phyloP scores from a whole-genome alignment of 1,284 basidiomycete species.

The Cystobasidium pallidum region DNA sequence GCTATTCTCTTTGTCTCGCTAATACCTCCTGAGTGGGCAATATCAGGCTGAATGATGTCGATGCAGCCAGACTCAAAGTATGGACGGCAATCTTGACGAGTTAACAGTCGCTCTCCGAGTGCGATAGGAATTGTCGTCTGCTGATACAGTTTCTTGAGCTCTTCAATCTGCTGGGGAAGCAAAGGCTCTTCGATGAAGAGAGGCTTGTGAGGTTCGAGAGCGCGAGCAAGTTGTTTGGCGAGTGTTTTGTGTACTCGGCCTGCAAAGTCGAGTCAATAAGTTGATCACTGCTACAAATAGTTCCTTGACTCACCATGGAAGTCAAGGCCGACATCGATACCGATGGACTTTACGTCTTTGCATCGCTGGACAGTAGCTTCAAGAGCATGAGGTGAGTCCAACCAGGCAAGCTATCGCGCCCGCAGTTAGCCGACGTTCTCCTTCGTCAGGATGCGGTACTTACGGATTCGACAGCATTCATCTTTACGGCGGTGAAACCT shows the following conservation, averaged over 20 bases:
- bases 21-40: constrained; percentile 61
- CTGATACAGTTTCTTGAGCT: constrained; percentile 59
- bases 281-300: background rate
- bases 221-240: constrained; percentile 73
- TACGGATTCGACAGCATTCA: constrained; percentile 64
- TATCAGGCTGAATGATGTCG: constrained; percentile 50
- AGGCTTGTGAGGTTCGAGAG: constrained; percentile 68
- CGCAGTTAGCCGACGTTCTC: constrained; percentile 49
- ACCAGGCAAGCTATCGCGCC: constrained; percentile 57
- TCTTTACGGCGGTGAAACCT: constrained; percentile 76
- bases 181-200: constrained; percentile 79
- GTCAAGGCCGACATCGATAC: constrained; percentile 65
- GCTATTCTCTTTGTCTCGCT: constrained; percentile 72
- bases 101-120: constrained; percentile 70
- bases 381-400: constrained; percentile 62
- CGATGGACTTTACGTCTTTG: constrained; percentile 66
- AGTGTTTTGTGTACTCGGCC: constrained; percentile 69
- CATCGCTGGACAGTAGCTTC: constrained; percentile 67
- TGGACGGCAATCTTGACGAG: constrained; percentile 70
- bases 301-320: constrained; percentile 56
- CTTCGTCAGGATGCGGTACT: constrained; percentile 23
- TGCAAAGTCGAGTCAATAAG: background rate
- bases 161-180: constrained; percentile 60
- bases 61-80: constrained; percentile 52
- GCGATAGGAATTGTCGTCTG: constrained; percentile 61